Conservation (phyloP, 2,329 filamentous ascomycete genomes). For the Pseudogymnoascus sp. region DNA sequence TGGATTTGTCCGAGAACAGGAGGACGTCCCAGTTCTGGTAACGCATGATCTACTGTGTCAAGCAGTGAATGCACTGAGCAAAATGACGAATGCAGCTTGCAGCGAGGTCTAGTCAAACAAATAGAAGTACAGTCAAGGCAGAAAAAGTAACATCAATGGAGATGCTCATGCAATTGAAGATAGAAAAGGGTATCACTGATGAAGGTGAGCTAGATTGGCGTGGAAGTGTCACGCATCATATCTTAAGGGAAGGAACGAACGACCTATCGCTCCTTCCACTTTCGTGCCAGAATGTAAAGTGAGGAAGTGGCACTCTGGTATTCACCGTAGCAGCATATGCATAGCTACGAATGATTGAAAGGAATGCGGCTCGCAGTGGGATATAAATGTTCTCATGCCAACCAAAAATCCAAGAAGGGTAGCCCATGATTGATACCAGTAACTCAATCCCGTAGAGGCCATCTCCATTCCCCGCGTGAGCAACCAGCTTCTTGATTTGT, state of each 20-base stretch:
- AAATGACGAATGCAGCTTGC: background rate
- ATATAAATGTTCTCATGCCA: background rate
- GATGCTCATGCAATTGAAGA: constrained; percentile 5
- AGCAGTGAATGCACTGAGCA: background rate
- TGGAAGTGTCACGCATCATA: no score
- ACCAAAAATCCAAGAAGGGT: background rate
- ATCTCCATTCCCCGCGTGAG: background rate
- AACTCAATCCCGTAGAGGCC: background rate
- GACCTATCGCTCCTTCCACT: background rate
- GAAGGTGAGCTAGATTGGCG: background rate
- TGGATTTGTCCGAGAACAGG: constrained; percentile 60
- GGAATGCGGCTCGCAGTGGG: background rate
- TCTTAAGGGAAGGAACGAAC: background rate
- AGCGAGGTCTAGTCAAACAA: background rate
- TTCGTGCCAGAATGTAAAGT: background rate
- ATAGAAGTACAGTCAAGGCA: background rate
- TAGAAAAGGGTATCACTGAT: background rate
- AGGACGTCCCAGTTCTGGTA: constrained; percentile 84
- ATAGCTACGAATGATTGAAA: background rate
- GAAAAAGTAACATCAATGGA: background rate
- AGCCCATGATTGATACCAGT: background rate
- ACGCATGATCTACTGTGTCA: constrained; percentile 51
- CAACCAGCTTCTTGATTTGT: background rate
- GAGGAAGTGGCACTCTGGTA: background rate
- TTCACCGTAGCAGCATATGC: background rate